A percentile compares a stretch with the other conserved stretches of the same genome.
These are phyloP conservation scores for Macrotyloma uniflorum DNA, from an alignment of 306 rosid genomes.

Conservation along the genomic window DNA sequence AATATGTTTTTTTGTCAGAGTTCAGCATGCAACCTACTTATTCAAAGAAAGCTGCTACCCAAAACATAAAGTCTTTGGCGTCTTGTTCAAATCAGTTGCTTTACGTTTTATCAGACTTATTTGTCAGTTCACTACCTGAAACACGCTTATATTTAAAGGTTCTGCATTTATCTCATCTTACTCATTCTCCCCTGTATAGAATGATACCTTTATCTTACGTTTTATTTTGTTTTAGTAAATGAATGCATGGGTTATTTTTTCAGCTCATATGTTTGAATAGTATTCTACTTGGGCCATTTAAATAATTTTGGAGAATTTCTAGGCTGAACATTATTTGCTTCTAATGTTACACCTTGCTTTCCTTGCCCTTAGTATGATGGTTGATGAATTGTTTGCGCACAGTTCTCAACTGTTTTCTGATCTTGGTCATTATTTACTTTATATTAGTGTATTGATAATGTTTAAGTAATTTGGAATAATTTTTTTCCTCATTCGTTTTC, in stretches of 20 bases:
- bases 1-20: conserved; percentile 43
- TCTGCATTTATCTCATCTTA: conserved; percentile 34
- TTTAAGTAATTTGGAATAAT: conserved; percentile 15
- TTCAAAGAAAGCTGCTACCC: conserved; percentile 75
- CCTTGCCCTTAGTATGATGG: background rate
- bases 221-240: conserved; percentile 19
- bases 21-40: conserved; percentile 50
- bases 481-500: conserved; percentile 35
- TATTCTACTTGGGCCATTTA: conserved; percentile 1
- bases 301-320: conserved; percentile 18
- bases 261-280: conserved; percentile 12
- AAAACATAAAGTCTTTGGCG: conserved; percentile 70
- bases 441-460: background rate
- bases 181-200: background rate
- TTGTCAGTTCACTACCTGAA: conserved; percentile 59
- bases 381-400: background rate
- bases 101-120: conserved; percentile 61
- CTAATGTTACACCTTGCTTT: conserved; percentile 6
- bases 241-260: conserved; percentile 22
- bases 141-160: conserved; percentile 68
- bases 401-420: conserved; percentile 3
- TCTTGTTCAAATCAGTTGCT: conserved; percentile 73
- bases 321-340: background rate
- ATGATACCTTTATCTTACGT: conserved; percentile 13
- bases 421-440: conserved; percentile 22